phyloP scores from a whole-genome alignment of 2,329 filamentous ascomycete species.

The Monilinia fructicola region DNA sequence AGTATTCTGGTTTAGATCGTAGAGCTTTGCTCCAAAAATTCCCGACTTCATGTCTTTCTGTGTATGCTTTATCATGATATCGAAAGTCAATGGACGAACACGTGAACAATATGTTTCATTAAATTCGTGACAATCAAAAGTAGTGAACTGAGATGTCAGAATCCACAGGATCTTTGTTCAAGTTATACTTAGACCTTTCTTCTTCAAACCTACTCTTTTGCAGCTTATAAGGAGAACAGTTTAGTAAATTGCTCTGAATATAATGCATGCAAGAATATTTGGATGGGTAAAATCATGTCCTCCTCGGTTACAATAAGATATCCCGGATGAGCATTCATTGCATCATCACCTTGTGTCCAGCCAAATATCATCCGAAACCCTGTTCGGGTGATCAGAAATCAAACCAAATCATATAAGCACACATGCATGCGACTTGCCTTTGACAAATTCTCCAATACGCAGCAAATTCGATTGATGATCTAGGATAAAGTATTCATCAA shows the following conservation, averaged over 20 bases:
- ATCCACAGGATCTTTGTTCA: background rate
- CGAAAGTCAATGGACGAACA: slow-evolving; percentile 17
- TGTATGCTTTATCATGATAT: slow-evolving; percentile 18
- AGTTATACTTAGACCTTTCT: background rate
- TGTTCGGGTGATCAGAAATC: background rate
- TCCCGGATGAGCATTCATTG: slow-evolving; percentile 10
- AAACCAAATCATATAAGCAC: background rate
- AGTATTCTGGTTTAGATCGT: slow-evolving; percentile 18
- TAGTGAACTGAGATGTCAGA: slow-evolving; percentile 14
- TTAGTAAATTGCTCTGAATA: background rate
- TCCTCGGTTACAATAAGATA: background rate
- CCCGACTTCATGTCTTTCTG: background rate
- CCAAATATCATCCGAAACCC: slow-evolving; percentile 16
- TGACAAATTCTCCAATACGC: slow-evolving; percentile 7
- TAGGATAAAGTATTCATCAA: slow-evolving; percentile 15
- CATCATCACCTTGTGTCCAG: slow-evolving; percentile 23
- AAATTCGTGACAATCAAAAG: slow-evolving; percentile 13
- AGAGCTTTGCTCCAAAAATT: background rate
- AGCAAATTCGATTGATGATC: slow-evolving; percentile 1
- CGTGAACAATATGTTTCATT: slow-evolving; percentile 7
- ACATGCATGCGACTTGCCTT: background rate
- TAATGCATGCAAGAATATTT: background rate
- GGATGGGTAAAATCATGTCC: background rate
- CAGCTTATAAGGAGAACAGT: slow-evolving; percentile 2
- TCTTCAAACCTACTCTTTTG: slow-evolving; percentile 13